Conservation (phyloP, 768 basidiomycete genomes). For the Mycena indigotica region DNA sequence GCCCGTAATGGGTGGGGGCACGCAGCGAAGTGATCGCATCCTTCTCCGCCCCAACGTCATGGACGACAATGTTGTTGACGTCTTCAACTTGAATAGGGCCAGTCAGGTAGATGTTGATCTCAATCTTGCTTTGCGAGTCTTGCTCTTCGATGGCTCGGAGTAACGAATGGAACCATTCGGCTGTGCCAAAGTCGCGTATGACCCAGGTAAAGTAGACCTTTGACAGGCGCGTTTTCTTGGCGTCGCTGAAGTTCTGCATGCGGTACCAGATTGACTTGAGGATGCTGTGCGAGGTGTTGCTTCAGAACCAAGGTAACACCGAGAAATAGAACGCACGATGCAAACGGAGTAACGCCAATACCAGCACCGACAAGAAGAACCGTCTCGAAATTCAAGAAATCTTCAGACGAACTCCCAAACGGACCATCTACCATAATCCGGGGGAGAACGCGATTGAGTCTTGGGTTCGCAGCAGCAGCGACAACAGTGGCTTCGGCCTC, state of each 20-base stretch:
- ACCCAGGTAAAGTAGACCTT: conserved; percentile 97
- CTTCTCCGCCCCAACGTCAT: conserved; percentile 91
- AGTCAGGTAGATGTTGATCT: conserved; percentile 94
- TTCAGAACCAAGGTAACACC: neutral
- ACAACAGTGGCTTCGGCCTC: conserved; percentile 62
- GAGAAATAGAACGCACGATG: conserved; percentile 68
- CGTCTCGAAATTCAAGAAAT: conserved; percentile 88
- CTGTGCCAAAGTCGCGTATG: conserved; percentile 87
- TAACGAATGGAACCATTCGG: conserved; percentile 94
- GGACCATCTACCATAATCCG: conserved; percentile 97
- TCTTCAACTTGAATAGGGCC: conserved; percentile 91
- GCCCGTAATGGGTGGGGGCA: conserved; percentile 90
- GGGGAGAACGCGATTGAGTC: conserved; percentile 75
- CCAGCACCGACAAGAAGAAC: conserved; percentile 90
- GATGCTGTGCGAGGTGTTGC: conserved; percentile 47
- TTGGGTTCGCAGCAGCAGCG: conserved; percentile 55
- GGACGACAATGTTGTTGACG: conserved; percentile 89
- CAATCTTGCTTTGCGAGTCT: conserved; percentile 81
- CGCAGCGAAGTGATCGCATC: conserved; percentile 89
- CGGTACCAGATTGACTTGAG: conserved; percentile 95
- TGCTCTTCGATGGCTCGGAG: conserved; percentile 93
- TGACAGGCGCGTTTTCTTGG: conserved; percentile 77
- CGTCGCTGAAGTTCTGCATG: conserved; percentile 82
- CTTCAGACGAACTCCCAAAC: conserved; percentile 90
- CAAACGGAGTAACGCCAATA: conserved; percentile 96